Evolutionary conservation across 2,329 filamentous ascomycete genomes (phyloP).

Genomic region (Microdochium trichocladiopsis): DNA sequence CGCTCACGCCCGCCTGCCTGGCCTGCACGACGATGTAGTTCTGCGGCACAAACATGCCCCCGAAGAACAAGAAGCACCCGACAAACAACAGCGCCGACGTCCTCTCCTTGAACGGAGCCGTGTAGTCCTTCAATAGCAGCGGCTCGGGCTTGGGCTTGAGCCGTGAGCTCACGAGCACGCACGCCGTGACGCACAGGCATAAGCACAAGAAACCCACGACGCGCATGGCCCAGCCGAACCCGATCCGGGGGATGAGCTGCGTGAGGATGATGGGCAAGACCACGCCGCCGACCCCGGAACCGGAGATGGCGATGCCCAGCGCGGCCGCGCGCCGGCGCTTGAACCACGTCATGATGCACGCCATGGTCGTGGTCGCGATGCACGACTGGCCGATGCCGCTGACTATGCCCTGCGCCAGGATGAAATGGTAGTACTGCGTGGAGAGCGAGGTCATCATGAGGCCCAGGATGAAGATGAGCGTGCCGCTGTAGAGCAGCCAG

Average conservation of each 20-base stretch:
- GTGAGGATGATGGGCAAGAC: constrained; percentile 52
- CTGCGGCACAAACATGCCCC: constrained; percentile 46
- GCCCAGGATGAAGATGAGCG: constrained; percentile 46
- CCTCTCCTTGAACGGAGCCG: constrained; percentile 36
- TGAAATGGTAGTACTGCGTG: constrained; percentile 30
- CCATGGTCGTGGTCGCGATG: constrained; percentile 25
- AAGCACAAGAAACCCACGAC: constrained; percentile 28
- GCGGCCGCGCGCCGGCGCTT: constrained; percentile 36
- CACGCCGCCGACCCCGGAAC: constrained; percentile 41
- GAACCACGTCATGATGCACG: constrained; percentile 37
- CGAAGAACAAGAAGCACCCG: constrained; percentile 47
- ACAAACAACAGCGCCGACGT: constrained; percentile 34
- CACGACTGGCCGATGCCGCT: constrained; percentile 25
- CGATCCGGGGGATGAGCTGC: constrained; percentile 38
- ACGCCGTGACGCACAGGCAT: constrained; percentile 18
- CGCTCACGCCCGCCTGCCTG: constrained; percentile 30
- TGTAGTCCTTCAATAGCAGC: constrained; percentile 38
- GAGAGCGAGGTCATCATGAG: constrained; percentile 55
- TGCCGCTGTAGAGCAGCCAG: constrained; percentile 42
- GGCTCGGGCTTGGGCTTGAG: constrained; percentile 26
- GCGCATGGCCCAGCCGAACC: constrained; percentile 32
- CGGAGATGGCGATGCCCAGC: constrained; percentile 38
- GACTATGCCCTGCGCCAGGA: constrained; percentile 29
- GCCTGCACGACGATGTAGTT: constrained; percentile 45
- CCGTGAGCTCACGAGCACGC: constrained; percentile 23